Base-by-base conservation (phyloP, 805 yeast species). In the Candida pseudofarinosa region DNA sequence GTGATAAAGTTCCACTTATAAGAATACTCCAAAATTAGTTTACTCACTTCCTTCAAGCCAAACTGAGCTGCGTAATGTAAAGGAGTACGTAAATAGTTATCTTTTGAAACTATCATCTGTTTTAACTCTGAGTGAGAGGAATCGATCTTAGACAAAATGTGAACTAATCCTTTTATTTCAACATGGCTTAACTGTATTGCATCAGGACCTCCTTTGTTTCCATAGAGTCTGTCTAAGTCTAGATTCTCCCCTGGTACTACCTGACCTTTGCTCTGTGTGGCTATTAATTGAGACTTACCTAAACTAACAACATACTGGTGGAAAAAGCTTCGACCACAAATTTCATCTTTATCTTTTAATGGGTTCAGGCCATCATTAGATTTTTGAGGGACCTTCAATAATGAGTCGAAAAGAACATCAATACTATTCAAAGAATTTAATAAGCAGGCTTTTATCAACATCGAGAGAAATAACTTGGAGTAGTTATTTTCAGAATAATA, bases 1-100 rank as follows among this genome's bases (percentile, higher is more conserved):
- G 75, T 70, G 69, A 80, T 75, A 41, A 80, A 72, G 2, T 69
- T 63, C 91, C 95, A 85, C 35, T 74, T 63, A 43, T 68, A 64
- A 45, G 86, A 58, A 51, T 72, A 75, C 31, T 71, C 71, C 13
- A 89, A 65, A 26, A 90, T 70, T 19, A 80, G 69, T 12, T 67
- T 65, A 2, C 88, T 72, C 31, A 83, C 79, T 40, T 77, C 79
- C 44, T 76, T 79, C 43, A 90, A 69, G 0, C 97, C 97, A 59
- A 81, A 88, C 53, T 88, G 93, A 2, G 93, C 82, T 15, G 95
- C 83, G 60, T 90, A 90, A 64, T 91, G 97, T 42, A 91, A 67
- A 0, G 97, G 96, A 0, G 96, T 85, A 46, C 97, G 75, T 47
- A 73, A 73, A 57, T 88, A 86, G 45, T 77, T 81, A 59, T 90